Conservation (phyloP, 2,329 filamentous ascomycete genomes). For the Aspergillus hortae region DNA sequence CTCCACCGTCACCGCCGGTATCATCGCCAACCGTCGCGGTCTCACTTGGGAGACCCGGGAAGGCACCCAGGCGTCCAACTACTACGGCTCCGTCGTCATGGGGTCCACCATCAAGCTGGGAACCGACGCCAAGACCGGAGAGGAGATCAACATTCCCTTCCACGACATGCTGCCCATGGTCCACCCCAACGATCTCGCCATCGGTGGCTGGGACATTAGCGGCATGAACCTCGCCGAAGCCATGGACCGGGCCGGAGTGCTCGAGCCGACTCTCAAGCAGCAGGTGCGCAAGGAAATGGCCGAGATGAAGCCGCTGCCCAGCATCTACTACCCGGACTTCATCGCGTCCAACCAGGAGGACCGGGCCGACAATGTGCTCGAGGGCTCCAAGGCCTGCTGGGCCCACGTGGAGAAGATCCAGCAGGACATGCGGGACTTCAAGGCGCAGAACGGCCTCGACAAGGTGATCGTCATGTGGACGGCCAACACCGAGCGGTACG, state of each 20-base stretch:
- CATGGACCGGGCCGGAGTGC: slow-evolving; percentile 93
- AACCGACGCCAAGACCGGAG: slow-evolving; percentile 73
- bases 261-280: slow-evolving; percentile 90
- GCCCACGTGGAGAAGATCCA: slow-evolving; percentile 92
- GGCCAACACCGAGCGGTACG: slow-evolving; percentile 96
- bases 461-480: slow-evolving; percentile 98
- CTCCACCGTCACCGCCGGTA: slow-evolving; percentile 92
- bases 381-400: slow-evolving; percentile 77
- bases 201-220: slow-evolving; percentile 98
- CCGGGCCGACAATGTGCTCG: slow-evolving; percentile 84
- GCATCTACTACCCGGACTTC: slow-evolving; percentile 98
- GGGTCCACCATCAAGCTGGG: slow-evolving; percentile 95
- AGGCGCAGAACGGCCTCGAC: slow-evolving; percentile 76
- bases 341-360: slow-evolving; percentile 98
- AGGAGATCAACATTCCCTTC: slow-evolving; percentile 96
- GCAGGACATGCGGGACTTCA: slow-evolving; percentile 91
- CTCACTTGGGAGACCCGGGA: slow-evolving; percentile 93
- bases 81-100: slow-evolving; percentile 98
- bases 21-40: slow-evolving; percentile 86
- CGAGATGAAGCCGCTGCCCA: slow-evolving; percentile 80
- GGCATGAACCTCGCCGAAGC: slow-evolving; percentile 80
- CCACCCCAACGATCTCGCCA: slow-evolving; percentile 89
- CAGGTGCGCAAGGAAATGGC: slow-evolving; percentile 92
- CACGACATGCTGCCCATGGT: slow-evolving; percentile 93
- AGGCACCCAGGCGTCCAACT: slow-evolving; percentile 80